Evolutionary conservation across 345 rosid species (phyloP).

Genomic region (Bruguiera sexangula): DNA sequence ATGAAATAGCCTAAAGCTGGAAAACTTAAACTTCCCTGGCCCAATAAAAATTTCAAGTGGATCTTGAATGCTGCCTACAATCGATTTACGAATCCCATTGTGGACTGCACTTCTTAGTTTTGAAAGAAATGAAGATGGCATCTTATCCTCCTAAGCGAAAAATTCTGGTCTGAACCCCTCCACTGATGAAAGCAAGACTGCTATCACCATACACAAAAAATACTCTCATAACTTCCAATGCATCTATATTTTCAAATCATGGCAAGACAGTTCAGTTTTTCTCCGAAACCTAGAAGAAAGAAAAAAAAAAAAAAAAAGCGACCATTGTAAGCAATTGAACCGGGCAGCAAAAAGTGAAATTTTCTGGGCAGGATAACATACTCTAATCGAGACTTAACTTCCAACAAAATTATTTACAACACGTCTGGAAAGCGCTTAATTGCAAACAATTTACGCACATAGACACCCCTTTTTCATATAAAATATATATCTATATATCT

Average conservation of each 20-base stretch:
- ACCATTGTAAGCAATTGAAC: background rate
- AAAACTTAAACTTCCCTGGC: conserved; percentile 49
- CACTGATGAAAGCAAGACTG: conserved; percentile 25
- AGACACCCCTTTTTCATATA: too few relatives aligned
- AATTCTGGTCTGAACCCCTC: conserved; percentile 19
- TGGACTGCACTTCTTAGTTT: conserved; percentile 52
- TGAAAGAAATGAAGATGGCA: conserved; percentile 49
- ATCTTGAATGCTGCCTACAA: conserved; percentile 31
- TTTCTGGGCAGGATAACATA: background rate
- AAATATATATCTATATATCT: too few relatives aligned
- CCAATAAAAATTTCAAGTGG: conserved; percentile 49
- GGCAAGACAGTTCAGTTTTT: conserved; percentile 18
- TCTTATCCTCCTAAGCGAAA: conserved; percentile 45
- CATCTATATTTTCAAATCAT: conserved; percentile 19
- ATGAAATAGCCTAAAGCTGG: conserved; percentile 53
- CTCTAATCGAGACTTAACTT: background rate
- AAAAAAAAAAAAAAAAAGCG: background rate
- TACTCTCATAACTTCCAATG: conserved; percentile 46
- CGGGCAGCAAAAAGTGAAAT: background rate
- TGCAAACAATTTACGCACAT: too few relatives aligned
- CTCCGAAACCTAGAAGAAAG: conserved; percentile 24
- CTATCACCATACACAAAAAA: conserved; percentile 24
- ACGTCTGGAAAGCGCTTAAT: too few relatives aligned
- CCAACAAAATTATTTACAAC: too few relatives aligned
- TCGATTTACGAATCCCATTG: conserved; percentile 43